Evolutionary conservation across 2,329 filamentous ascomycete species (phyloP), one percentile per base, ranked within the genome.

Genomic region (Pseudocercospora musae): DNA sequence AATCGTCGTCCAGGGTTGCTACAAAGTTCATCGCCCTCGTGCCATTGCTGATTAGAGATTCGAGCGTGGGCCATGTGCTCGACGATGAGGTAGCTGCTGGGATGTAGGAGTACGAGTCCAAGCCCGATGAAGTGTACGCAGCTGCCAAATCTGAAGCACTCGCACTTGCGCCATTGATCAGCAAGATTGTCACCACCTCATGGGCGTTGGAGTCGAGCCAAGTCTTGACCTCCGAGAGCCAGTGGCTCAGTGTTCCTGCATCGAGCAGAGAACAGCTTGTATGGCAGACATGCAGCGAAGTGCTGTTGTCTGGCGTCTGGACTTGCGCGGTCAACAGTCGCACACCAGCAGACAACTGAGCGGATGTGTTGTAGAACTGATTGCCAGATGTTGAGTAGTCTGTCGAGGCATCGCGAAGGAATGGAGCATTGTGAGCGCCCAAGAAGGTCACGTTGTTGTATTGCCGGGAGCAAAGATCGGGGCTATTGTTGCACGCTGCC

Each of bases 111-210:
- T 77, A 76, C 60, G 80, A 74, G n/a, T 79, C 71, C 44, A 83
- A 79, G 21, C 83, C 79, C 58, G 82, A 81, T 60, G 83, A 75
- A 56, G 79, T 79, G 69, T 86, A 86, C n/a, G 76, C 75, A 60
- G 63, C 70, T 20, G 77, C 75, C 56, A 77, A 72, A 61, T 79
- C 74, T 58, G 76, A 76, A 1, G 81, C 77, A 52, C 81, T 70
- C 54, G 84, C 84, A 52, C 75, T 77, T 63, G 89, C 87, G 4
- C 78, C 79, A 74, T 97, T 97, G 60, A 88, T 91, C 42, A 97
- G 86, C 20, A 97, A 80, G 65, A 97, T 87, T 0, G 91, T 93
- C 18, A 97, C 85, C 1, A 96, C 89, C 68, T 97, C 93, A 76
- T 91, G 92, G 0, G 92, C 91, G 66, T 90, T 81, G 13, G 66